Base-by-base conservation (phyloP, 768 basidiomycete genomes). In the Serpula lacrymans region DNA sequence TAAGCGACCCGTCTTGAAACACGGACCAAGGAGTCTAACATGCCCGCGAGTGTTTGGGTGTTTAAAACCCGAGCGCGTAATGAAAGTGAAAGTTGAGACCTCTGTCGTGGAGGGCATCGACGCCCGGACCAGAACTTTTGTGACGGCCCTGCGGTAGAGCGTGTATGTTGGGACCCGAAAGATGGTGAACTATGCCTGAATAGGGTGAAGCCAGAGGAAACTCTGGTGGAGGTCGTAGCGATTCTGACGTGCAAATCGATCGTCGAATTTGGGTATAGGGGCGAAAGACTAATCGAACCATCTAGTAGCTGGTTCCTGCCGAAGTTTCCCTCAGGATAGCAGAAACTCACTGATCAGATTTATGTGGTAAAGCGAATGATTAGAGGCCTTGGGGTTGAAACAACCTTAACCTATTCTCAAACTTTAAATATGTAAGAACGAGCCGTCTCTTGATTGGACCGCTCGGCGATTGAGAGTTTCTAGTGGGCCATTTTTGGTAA, bases 231-330 rank as follows among this genome's bases (percentile, higher is more conserved):
- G 82, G 85, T 84, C 80, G 81, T 84, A 88, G 86, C 84, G 80
- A 82, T 88, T 87, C 86, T 88, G 86, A 87, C 82, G 82, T 88
- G 86, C 86, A 88, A 88, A 88, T 88, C 84, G 81, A 86, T 88
- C 80, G 84, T 87, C 81, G 72, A 84, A 88, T 82, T 84, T 86
- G 84, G 83, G 84, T 86, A 87, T 88, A 87, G 85, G 85, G 86
- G 84, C 80, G 82, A 88, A 88, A 88, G 86, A 88, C 85, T 84
- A 86, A 88, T 88, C 82, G 82, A 87, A 85, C 84, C 84, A 84
- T 86, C 75, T 84, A 85, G 82, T 86, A 84, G 83, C 84, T 87
- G 82, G 82, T 86, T 87, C 82, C 84, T 80, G 78, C 81, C 81
- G 80, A 84, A 86, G 82, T 84, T 85, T 86, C 83, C 81, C 83